A percentile compares a stretch with the other conserved stretches of the same genome.
phyloP scores from a whole-genome alignment of 129 eudicot species.

The Helianthus annuus region HanXRQr2.0-SUNRISE NC_035433.2:67803057-67803556 shows the following conservation, averaged over 20 bases:
- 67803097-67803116: no score
- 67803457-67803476: background rate
- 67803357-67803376: slow-evolving; percentile 33
- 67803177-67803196: slow-evolving; percentile 2
- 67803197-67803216: background rate
- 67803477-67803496: background rate
- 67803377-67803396: slow-evolving; percentile 10
- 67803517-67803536: slow-evolving; percentile 8
- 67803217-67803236: slow-evolving; percentile 16
- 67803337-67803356: slow-evolving; percentile 24
- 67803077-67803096: no score
- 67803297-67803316: slow-evolving; percentile 1
- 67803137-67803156: background rate
- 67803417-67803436: slow-evolving; percentile 6
- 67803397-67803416: slow-evolving; percentile 17
- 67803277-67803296: background rate
- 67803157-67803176: background rate
- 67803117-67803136: background rate
- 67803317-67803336: slow-evolving; percentile 27
- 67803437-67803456: background rate
- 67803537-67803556: slow-evolving; percentile 10
- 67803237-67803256: slow-evolving; percentile 31
- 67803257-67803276: slow-evolving; percentile 1
- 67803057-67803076: no score
- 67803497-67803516: slow-evolving; percentile 12